Evolutionary conservation across 768 basidiomycete species (phyloP).

Genomic region (Lentinula raphanica): DNA sequence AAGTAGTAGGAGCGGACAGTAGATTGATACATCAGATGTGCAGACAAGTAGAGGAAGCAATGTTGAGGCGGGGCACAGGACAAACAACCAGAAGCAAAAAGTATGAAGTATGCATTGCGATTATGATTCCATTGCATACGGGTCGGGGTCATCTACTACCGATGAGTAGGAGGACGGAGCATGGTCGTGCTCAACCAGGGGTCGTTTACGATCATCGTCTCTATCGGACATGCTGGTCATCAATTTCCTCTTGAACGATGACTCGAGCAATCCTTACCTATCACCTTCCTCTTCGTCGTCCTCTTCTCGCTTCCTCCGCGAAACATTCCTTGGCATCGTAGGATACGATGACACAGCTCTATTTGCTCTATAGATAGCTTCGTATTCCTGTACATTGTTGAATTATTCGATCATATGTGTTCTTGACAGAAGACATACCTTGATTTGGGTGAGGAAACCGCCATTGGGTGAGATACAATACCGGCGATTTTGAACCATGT

Average conservation of each 20-base stretch:
- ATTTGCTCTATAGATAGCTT: constrained; percentile 83
- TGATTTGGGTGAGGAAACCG: constrained; percentile 89
- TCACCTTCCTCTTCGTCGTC: constrained; percentile 45
- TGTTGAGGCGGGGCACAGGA: neutral
- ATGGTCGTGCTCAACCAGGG: constrained; percentile 33
- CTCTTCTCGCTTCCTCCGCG: constrained; percentile 70
- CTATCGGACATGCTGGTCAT: constrained; percentile 20
- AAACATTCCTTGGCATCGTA: constrained; percentile 35
- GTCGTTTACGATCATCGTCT: constrained; percentile 44
- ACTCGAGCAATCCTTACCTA: neutral
- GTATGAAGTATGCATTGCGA: neutral
- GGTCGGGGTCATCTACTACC: constrained; percentile 24
- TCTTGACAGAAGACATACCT: constrained; percentile 39
- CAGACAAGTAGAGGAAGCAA: neutral
- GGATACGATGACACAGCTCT: constrained; percentile 63
- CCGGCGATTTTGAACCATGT: constrained; percentile 82
- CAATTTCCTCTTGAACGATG: neutral
- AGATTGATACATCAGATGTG: neutral
- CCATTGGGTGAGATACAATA: constrained; percentile 94
- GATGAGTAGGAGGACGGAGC: constrained; percentile 10
- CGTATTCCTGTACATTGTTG: constrained; percentile 64
- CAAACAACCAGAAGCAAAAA: neutral
- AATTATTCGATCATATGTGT: neutral
- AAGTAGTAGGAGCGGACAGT: too few species aligned
- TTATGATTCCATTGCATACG: constrained; percentile 47